Evolutionary conservation across 306 rosid genomes (phyloP), one percentile per base, ranked within the genome.

Genomic region (Cucurbita argyrosperma): DNA sequence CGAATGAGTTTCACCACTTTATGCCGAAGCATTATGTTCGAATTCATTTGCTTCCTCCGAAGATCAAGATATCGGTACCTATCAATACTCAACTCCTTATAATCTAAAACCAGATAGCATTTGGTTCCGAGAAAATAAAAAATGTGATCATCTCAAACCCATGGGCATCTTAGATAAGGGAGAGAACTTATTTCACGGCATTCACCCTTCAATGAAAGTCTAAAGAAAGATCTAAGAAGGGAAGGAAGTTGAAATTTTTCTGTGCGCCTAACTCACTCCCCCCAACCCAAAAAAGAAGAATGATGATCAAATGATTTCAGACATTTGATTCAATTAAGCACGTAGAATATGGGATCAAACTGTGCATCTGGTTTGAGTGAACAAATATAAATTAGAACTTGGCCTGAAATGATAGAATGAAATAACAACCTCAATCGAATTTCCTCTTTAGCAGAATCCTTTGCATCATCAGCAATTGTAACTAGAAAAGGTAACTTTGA

Each of bases 61-160:
- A 94, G 86, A 81, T 90, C 99, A 79, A 94, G 97, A 82, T 84
- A 91, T 14, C 97, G 98, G 57, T 89, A 90, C 85, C 99, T 94
- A 80, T 51, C 63, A 64, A 80, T 11, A 75, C 73, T 56, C 59
- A 65, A 74, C 60, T 60, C 62, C 4, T 40, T 63, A 39, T 67
- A 80, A 79, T 65, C 46, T 78, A 66, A 45, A 82, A 47, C 40
- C n/a, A 14, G 46, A 21, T 21, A 5, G 11, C 18, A 7, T 5
- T 46, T 5, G 18, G 4, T 11, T 67, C 2, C 21, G 39, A 66
- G n/a, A 67, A 46, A 42, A 23, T 21, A 47, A n/a, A 46, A 30
- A 21, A 68, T 47, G 42, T 3, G n/a, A 68, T 46, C 40, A 46
- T 46, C 37, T 45, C 71, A 38, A 9, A 12, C 26, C 52, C 71